These are phyloP conservation scores for Colletotrichum costaricense DNA, from an alignment of 2,329 filamentous ascomycete genomes.

Conservation along the genomic window DNA sequence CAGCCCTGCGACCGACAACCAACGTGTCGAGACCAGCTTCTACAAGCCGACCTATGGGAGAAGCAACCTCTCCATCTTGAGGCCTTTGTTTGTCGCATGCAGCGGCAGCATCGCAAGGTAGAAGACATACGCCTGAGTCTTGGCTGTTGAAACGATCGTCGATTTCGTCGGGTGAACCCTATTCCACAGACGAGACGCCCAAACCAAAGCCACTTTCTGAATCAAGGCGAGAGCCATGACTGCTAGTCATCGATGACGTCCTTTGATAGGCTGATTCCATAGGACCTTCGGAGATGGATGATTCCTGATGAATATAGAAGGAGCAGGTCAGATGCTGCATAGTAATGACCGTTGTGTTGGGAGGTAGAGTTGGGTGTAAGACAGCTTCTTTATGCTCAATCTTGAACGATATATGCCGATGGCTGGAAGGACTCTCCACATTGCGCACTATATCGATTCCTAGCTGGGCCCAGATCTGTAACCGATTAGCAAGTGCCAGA, in stretches of 20 bases:
- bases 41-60: background rate
- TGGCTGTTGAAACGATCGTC: constrained; percentile 1
- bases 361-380: constrained; percentile 45
- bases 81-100: too few species aligned
- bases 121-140: constrained; percentile 12
- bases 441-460: constrained; percentile 15
- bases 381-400: constrained; percentile 50
- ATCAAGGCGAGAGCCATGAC: background rate
- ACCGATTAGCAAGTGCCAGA: background rate
- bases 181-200: background rate
- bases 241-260: background rate
- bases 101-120: background rate
- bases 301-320: constrained; percentile 14
- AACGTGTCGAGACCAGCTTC: constrained; percentile 28
- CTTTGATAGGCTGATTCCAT: background rate
- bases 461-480: constrained; percentile 29
- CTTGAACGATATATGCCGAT: constrained; percentile 42
- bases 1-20: background rate
- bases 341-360: constrained; percentile 38
- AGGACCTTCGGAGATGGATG: background rate
- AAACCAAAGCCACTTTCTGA: background rate
- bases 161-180: background rate
- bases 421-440: background rate
- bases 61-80: background rate
- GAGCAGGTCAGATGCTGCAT: constrained; percentile 39